phyloP scores from a whole-genome alignment of 2,329 filamentous ascomycete species.

The Aschersonia sp. region DNA sequence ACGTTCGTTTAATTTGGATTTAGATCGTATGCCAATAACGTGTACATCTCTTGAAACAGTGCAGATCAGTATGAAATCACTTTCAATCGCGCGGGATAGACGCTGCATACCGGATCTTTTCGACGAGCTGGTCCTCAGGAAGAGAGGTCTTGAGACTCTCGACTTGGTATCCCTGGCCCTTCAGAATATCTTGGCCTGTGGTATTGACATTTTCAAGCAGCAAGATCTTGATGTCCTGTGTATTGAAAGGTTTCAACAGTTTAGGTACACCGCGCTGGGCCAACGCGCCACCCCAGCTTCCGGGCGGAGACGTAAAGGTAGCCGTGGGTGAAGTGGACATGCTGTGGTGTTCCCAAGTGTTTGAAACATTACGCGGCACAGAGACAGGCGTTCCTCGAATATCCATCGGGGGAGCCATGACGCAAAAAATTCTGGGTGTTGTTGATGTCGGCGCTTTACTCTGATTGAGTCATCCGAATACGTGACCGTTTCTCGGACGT shows the following conservation, averaged over 20 bases:
- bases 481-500: too few species aligned
- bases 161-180: constrained; percentile 84
- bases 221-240: constrained; percentile 90
- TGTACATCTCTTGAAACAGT: constrained; percentile 60
- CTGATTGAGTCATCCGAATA: too few species aligned
- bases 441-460: too few species aligned
- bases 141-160: constrained; percentile 81
- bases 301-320: constrained; percentile 59
- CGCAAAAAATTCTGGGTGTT: too few species aligned
- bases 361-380: constrained; percentile 29
- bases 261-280: constrained; percentile 37
- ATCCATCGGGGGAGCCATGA: constrained; percentile 30
- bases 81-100: background rate
- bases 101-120: constrained; percentile 66
- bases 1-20: constrained; percentile 81
- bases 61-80: constrained; percentile 3
- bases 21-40: constrained; percentile 94
- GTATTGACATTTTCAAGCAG: constrained; percentile 93
- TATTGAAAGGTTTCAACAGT: constrained; percentile 87
- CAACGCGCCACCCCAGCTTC: constrained; percentile 40
- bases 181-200: constrained; percentile 72
- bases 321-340: constrained; percentile 63
- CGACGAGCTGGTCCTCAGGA: constrained; percentile 83
- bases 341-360: constrained; percentile 37
- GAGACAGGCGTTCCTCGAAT: constrained; percentile 24